Conservation (phyloP, 306 rosid species). For the Mucuna pruriens region DNA sequence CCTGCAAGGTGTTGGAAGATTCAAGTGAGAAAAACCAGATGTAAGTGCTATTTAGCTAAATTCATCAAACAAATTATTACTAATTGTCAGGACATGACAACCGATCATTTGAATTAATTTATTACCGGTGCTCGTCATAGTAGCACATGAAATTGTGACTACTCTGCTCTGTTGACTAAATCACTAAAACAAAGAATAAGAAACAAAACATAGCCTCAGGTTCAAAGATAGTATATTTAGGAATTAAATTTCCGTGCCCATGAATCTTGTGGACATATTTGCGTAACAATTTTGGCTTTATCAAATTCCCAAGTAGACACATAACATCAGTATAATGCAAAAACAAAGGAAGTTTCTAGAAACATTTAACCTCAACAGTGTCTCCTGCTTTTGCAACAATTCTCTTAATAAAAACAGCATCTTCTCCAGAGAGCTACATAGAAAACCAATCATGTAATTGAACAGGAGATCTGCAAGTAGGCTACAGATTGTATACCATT, state of each 20-base stretch:
- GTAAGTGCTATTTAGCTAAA: background rate
- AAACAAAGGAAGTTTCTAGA: background rate
- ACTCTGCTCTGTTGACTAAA: background rate
- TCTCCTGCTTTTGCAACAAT: slow-evolving; percentile 90
- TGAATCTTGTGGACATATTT: slow-evolving; percentile 20
- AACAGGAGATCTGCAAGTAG: slow-evolving; percentile 26
- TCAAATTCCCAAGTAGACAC: slow-evolving; percentile 4
- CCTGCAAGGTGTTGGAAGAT: slow-evolving; percentile 49
- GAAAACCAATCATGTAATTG: slow-evolving; percentile 41
- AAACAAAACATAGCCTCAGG: background rate
- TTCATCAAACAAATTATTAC: background rate
- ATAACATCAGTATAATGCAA: background rate
- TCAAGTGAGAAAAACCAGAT: slow-evolving; percentile 29
- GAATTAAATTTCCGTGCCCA: slow-evolving; percentile 2
- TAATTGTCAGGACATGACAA: background rate
- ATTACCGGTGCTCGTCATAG: background rate
- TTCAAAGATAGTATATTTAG: background rate
- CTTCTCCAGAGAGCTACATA: slow-evolving; percentile 57
- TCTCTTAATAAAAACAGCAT: slow-evolving; percentile 73
- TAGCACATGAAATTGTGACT: background rate
- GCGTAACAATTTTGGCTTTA: background rate
- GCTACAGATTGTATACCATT: slow-evolving; percentile 23
- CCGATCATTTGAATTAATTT: background rate
- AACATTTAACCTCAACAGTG: slow-evolving; percentile 63
- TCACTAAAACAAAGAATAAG: background rate